These are phyloP conservation scores for Coleophoma cylindrospora DNA, from an alignment of 2,329 filamentous ascomycete species.

Conservation along the genomic window DNA sequence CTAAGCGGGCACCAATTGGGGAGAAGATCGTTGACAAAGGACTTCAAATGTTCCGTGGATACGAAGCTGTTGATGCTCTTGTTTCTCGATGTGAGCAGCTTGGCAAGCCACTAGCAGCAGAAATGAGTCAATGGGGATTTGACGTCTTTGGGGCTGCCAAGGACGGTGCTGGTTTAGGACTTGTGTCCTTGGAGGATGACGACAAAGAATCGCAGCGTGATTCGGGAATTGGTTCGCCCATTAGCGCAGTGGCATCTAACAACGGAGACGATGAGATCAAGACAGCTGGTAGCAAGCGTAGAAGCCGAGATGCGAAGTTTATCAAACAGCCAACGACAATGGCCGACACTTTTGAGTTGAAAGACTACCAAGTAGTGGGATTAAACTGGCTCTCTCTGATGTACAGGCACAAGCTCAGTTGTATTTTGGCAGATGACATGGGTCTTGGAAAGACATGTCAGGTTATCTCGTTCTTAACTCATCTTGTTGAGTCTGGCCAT, in stretches of 20 bases:
- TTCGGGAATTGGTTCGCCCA: constrained; percentile 64
- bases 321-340: constrained; percentile 65
- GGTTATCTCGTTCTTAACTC: constrained; percentile 85
- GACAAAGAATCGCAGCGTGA: constrained; percentile 41
- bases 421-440: constrained; percentile 97
- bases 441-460: constrained; percentile 95
- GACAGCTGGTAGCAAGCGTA: constrained; percentile 14
- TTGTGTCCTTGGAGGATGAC: constrained; percentile 40
- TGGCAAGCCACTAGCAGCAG: constrained; percentile 59
- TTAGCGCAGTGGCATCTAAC: constrained; percentile 28
- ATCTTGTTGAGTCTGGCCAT: constrained; percentile 65
- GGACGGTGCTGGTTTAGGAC: constrained; percentile 54
- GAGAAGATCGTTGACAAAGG: constrained; percentile 64
- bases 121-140: constrained; percentile 65
- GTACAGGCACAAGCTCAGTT: constrained; percentile 73
- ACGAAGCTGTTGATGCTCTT: constrained; percentile 77
- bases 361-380: constrained; percentile 90
- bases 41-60: constrained; percentile 70
- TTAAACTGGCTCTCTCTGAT: constrained; percentile 91
- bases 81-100: constrained; percentile 71
- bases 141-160: constrained; percentile 56
- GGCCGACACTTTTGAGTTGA: constrained; percentile 71
- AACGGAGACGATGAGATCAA: constrained; percentile 34
- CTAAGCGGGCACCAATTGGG: constrained; percentile 46
- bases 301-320: constrained; percentile 20